A percentile compares a stretch with the other conserved stretches of the same genome.
Conservation (phyloP, 805 yeast genomes). For the Vanderwaltozyma tropicalis region DNA sequence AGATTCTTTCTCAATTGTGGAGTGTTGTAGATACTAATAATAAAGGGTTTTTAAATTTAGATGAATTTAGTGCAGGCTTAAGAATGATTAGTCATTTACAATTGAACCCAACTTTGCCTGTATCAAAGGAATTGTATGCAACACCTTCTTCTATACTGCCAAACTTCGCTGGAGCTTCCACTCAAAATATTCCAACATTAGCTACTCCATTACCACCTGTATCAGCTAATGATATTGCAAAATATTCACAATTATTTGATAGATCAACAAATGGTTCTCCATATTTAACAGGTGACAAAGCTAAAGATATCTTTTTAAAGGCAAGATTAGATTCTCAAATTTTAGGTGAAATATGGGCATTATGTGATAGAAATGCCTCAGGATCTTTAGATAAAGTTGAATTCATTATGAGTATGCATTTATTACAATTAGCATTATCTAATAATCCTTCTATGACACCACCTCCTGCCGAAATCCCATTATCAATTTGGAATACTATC, state of each 20-base stretch:
- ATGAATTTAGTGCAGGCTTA: conserved; percentile 77
- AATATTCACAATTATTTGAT: conserved; percentile 62
- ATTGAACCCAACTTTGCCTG: conserved; percentile 39
- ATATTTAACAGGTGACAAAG: conserved; percentile 63
- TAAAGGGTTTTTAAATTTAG: conserved; percentile 71
- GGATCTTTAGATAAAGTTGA: conserved; percentile 68
- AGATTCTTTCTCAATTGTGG: conserved; percentile 84
- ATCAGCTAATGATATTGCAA: conserved; percentile 46
- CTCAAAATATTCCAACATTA: conserved; percentile 32
- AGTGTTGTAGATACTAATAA: conserved; percentile 84
- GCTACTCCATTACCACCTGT: conserved; percentile 7
- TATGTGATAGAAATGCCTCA: conserved; percentile 65
- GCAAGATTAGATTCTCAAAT: conserved; percentile 72
- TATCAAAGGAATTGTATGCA: conserved; percentile 34
- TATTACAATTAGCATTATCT: conserved; percentile 60
- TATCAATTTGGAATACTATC: conserved; percentile 31
- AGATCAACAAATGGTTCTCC: conserved; percentile 43
- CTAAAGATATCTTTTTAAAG: conserved; percentile 78
- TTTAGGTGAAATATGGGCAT: conserved; percentile 79
- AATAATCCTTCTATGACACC: conserved; percentile 54
- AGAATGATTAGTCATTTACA: conserved; percentile 85
- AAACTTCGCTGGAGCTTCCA: conserved; percentile 43
- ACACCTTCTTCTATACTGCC: conserved; percentile 24
- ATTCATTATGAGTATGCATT: conserved; percentile 89
- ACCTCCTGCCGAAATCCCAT: conserved; percentile 42